Evolutionary conservation across 2,329 filamentous ascomycete genomes (phyloP), one percentile per base, ranked within the genome.

Genomic region (Taxawa tesnikishii): DNA sequence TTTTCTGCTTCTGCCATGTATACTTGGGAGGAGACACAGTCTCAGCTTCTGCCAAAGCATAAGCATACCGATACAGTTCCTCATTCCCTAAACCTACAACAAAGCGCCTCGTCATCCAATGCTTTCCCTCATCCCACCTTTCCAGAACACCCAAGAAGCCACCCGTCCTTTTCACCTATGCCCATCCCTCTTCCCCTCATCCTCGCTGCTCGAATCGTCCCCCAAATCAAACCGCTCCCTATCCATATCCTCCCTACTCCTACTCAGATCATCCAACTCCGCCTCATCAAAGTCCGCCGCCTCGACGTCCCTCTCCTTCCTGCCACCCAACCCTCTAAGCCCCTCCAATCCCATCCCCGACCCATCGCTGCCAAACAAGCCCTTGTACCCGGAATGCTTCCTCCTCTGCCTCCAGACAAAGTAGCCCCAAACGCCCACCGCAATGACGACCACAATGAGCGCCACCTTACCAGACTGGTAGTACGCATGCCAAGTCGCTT

Each of bases 401-500:
- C 65, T 60, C 26, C 73, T 65, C 39, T 63, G 65, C 31, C 70
- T 64, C 65, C 68, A 74, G 40, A 77, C 63, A 44, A 75, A 71
- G 49, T 75, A 81, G n/a, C 78, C 83, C 78, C 83, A 93, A 9
- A 72, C 61, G 4, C 60, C 62, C 1, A 81, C 83, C 2, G 75
- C 77, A 37, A 90, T 72, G 31, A 79, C 65, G 12, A 94, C 83
- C 29, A 94, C 73, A 11, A 87, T 74, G 3, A 94, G 68, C 2
- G 85, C 84, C 5, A 87, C 73, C 57, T 92, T 83, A 31, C 87
- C 85, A 3, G 83, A 90, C 46, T 82, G 79, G 51, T 79, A 80
- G 56, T 94, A 94, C 0, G 87, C 87, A 31, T 78, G 73, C 82
- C 85, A 92, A 47, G 87, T 82, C 12, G 85, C 84, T 44, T 87